Evolutionary conservation across 129 eudicot genomes (phyloP).

Genomic region (Sambucus nigra): DNA sequence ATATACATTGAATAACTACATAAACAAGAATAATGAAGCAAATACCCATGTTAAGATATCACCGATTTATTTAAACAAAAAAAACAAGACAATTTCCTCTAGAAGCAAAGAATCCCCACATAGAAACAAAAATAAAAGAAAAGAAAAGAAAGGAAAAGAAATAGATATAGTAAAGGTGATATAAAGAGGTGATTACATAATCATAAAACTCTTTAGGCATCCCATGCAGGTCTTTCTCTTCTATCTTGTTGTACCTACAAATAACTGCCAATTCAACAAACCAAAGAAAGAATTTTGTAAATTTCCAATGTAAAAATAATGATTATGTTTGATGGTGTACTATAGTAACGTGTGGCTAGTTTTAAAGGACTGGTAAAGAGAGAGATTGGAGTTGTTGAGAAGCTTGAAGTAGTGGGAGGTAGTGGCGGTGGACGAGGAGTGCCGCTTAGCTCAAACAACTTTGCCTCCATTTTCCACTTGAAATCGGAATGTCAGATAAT

Average conservation of each 20-base stretch:
- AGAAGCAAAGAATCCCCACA: too few species aligned
- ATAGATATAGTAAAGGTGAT: neutral
- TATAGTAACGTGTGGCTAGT: neutral
- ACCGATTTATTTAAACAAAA: too few species aligned
- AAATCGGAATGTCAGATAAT: too few species aligned
- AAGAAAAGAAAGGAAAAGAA: neutral
- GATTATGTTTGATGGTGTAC: neutral
- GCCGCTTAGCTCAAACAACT: constrained; percentile 13
- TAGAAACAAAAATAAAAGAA: neutral
- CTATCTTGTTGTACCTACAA: constrained; percentile 53
- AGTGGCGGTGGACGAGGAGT: too few species aligned
- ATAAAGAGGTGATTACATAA: constrained; percentile 38
- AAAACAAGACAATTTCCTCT: too few species aligned
- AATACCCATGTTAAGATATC: too few species aligned
- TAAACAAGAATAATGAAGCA: too few species aligned
- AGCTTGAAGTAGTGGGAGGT: constrained; percentile 7
- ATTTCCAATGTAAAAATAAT: neutral
- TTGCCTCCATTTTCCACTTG: constrained; percentile 35
- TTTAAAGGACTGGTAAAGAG: constrained; percentile 1
- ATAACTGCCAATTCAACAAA: constrained; percentile 24
- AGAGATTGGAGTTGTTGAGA: constrained; percentile 10
- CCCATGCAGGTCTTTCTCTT: constrained; percentile 58
- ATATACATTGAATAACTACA: neutral
- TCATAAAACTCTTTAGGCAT: constrained; percentile 72
- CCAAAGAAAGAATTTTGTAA: neutral